Evolutionary conservation across 805 yeast species (phyloP).

Genomic region (Lachancea sp.): DNA sequence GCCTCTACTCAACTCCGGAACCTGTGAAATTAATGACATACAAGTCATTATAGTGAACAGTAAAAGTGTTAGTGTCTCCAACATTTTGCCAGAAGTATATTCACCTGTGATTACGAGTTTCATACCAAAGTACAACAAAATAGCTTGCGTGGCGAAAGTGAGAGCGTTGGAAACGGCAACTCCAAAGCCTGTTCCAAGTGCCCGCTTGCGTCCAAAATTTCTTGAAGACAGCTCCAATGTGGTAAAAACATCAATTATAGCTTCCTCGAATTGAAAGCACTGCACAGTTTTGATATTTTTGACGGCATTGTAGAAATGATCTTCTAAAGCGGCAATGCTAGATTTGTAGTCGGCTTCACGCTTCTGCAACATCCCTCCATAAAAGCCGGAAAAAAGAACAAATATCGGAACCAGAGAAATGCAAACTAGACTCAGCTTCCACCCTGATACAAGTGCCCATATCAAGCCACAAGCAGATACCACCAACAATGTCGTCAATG

Average conservation of each 20-base stretch:
- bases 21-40: constrained; percentile 47
- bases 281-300: constrained; percentile 58
- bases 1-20: constrained; percentile 81
- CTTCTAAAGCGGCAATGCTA: constrained; percentile 49
- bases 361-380: constrained; percentile 44
- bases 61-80: constrained; percentile 66
- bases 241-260: constrained; percentile 40
- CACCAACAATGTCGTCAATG: constrained; percentile 45
- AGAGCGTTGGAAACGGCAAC: constrained; percentile 51
- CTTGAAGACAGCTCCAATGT: constrained; percentile 29
- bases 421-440: constrained; percentile 84
- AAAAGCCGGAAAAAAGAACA: constrained; percentile 43
- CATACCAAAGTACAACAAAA: constrained; percentile 76
- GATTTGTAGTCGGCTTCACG: constrained; percentile 58
- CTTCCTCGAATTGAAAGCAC: constrained; percentile 44
- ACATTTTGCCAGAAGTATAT: constrained; percentile 50
- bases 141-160: constrained; percentile 56
- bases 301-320: constrained; percentile 45
- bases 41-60: constrained; percentile 68
- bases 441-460: constrained; percentile 77
- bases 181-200: constrained; percentile 61
- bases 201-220: constrained; percentile 43
- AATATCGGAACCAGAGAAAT: constrained; percentile 67
- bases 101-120: constrained; percentile 52
- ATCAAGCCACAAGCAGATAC: constrained; percentile 54